Conservation (phyloP, 2,329 filamentous ascomycete species). For the Metarhizium humberi region DNA sequence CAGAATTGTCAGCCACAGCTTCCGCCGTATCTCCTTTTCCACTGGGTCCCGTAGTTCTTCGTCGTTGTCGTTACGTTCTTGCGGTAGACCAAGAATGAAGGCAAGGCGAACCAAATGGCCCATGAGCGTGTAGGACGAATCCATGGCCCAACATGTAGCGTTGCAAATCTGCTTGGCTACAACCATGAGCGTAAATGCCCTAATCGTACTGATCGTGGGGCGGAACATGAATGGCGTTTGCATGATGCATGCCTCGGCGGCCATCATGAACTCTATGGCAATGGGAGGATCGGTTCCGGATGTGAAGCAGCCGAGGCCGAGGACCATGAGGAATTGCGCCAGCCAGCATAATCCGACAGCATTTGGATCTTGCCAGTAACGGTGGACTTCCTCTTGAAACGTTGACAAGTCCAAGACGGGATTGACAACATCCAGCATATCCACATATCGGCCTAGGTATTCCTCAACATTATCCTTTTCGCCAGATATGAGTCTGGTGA, state of each 20-base stretch:
- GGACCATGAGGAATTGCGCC: slow-evolving; percentile 24
- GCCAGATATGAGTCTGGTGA: slow-evolving; percentile 19
- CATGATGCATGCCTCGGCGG: slow-evolving; percentile 26
- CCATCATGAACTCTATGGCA: slow-evolving; percentile 26
- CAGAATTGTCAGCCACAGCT: slow-evolving; percentile 25
- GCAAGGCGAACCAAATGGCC: slow-evolving; percentile 24
- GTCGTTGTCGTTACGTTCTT: slow-evolving; percentile 16
- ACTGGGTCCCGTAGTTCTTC: slow-evolving; percentile 14
- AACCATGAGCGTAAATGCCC: slow-evolving; percentile 22
- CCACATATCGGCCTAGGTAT: slow-evolving; percentile 21
- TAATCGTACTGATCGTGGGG: slow-evolving; percentile 22
- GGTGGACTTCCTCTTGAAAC: slow-evolving; percentile 20
- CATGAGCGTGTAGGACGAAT: slow-evolving; percentile 25
- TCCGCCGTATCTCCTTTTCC: slow-evolving; percentile 19
- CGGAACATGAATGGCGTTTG: slow-evolving; percentile 29
- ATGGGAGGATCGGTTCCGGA: slow-evolving; percentile 20
- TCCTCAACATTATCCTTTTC: slow-evolving; percentile 16
- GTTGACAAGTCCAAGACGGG: slow-evolving; percentile 22
- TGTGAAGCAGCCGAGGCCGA: slow-evolving; percentile 24
- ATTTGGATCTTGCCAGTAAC: slow-evolving; percentile 23
- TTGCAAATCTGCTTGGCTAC: slow-evolving; percentile 28
- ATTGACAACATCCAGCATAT: slow-evolving; percentile 23
- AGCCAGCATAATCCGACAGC: slow-evolving; percentile 22
- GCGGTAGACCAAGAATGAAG: slow-evolving; percentile 25
- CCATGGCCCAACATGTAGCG: slow-evolving; percentile 26